Evolutionary conservation across 768 basidiomycete genomes (phyloP).

Genomic region (Pisolithus marmoratus): DNA sequence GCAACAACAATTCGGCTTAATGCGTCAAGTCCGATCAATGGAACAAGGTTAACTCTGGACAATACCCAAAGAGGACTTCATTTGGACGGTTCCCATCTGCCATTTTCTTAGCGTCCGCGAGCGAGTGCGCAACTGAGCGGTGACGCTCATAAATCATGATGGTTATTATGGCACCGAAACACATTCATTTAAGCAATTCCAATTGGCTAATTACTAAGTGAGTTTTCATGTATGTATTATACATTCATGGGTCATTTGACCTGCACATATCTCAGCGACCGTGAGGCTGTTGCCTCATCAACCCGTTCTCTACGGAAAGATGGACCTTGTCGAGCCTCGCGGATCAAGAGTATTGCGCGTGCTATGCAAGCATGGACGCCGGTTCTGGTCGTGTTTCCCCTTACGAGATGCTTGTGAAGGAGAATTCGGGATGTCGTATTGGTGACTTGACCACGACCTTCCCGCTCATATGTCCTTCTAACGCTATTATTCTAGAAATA

Average conservation of each 20-base stretch:
- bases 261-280: too few relatives aligned
- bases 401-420: not conserved
- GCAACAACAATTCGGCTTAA: conserved; percentile 3
- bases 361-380: not conserved
- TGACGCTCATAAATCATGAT: not conserved
- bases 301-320: not conserved
- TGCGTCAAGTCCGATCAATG: conserved; percentile 17
- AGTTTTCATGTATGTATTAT: not conserved
- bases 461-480: not conserved
- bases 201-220: not conserved
- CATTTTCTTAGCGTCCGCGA: conserved; percentile 1
- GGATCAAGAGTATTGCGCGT: not conserved
- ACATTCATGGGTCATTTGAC: too few relatives aligned
- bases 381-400: too few relatives aligned
- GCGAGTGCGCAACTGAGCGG: not conserved
- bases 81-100: conserved; percentile 1
- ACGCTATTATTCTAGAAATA: not conserved
- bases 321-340: not conserved
- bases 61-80: conserved; percentile 11
- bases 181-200: not conserved
- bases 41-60: conserved; percentile 31
- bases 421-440: not conserved
- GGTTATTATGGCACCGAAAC: not conserved
- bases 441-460: not conserved
- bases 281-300: not conserved